Base-by-base conservation (phyloP, 1,139 yeast genomes). In the Spencermartinsiella ligniputridi region DNA sequence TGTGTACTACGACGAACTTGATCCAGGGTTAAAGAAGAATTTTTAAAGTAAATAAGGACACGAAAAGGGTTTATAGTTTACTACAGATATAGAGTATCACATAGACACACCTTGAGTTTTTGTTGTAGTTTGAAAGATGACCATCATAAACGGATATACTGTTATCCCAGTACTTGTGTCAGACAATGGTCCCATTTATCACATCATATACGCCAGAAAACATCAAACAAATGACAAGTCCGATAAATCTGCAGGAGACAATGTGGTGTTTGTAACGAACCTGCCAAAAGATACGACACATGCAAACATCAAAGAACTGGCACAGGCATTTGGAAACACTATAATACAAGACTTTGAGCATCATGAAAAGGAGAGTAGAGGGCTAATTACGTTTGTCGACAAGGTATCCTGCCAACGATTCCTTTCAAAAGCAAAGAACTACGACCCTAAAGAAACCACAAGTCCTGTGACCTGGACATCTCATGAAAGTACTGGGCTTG, bases 381-480 rank as follows among this genome's bases (percentile, higher is more conserved):
- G 86, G 1, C 69, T 87, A 13, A 72, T 88, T 25, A 78, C 79
- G 21, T 81, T 90, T 58, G 77, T 89, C 3, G 97, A 90, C 62
- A 81, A 81, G 57, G 66, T 82, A 1, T 83, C 94, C 20, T 74
- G 83, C 38, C 78, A 76, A 50, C 70, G 89, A 48, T 88, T 94
- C 13, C 71, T 83, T 49, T 64, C 69, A 36, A 75, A 83, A 37
- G 70, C 88, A 49, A 45, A 41, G 13, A 34, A 34, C 13, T 27
- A 43, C 3, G 41, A 44, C 9, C 42, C 39, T 20, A 41, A 50
- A 12, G n/a, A n/a, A n/a, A 27, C 32, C n/a, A 8, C 32, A n/a
- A n/a, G n/a, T 15, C 15, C 32, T 9, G 15, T 27, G 13, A 27
- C 8, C 8, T 27, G 32, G 32, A n/a, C n/a, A 5, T 15, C 32